These are phyloP conservation scores for Penicillium egyptiacum DNA, from an alignment of 495 filamentous ascomycete species.

Conservation along the genomic window DNA sequence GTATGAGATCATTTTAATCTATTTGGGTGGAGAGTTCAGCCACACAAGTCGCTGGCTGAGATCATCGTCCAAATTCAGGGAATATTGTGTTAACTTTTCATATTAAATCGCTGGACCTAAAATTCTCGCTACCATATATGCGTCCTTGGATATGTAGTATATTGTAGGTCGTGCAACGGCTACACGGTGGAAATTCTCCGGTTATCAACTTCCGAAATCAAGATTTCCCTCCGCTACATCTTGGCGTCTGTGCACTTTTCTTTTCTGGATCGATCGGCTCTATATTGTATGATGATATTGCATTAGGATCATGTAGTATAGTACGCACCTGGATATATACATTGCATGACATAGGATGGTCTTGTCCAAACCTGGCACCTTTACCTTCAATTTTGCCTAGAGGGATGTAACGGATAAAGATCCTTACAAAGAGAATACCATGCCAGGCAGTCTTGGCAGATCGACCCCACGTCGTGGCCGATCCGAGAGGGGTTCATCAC, in stretches of 20 bases:
- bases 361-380: not conserved
- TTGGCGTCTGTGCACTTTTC: not conserved
- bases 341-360: not conserved
- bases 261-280: not conserved
- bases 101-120: no score
- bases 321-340: not conserved
- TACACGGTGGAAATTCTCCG: slow-evolving; percentile 4
- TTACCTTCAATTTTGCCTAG: no score
- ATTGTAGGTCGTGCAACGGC: not conserved
- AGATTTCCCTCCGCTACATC: slow-evolving; percentile 2
- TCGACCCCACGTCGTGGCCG: no score
- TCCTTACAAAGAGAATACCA: no score
- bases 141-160: not conserved
- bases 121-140: not conserved
- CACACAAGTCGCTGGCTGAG: slow-evolving; percentile 34
- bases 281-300: not conserved
- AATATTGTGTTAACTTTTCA: not conserved
- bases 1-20: slow-evolving; percentile 41
- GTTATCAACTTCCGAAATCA: slow-evolving; percentile 11
- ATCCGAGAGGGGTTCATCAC: no score
- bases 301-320: not conserved
- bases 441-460: no score
- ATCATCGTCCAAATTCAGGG: slow-evolving; percentile 23
- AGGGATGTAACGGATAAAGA: no score
- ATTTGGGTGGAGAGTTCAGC: slow-evolving; percentile 34